These are phyloP conservation scores for Colletotrichum simmondsii DNA, from an alignment of 2,329 filamentous ascomycete genomes.

Conservation along the genomic window DNA sequence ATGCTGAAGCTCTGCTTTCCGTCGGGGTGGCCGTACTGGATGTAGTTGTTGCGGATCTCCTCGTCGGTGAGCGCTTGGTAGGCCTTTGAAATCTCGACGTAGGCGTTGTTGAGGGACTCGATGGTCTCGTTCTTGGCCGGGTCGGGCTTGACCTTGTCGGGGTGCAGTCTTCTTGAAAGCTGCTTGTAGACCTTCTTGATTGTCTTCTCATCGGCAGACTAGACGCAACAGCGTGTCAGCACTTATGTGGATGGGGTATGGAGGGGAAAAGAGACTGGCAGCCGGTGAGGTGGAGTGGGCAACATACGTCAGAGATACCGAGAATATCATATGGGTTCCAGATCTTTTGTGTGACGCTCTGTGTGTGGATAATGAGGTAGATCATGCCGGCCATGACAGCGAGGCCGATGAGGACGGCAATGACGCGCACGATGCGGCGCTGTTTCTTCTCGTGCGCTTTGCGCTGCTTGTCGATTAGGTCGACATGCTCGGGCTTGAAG, in stretches of 20 bases:
- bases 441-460: slow-evolving; percentile 90
- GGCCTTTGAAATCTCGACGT: slow-evolving; percentile 95
- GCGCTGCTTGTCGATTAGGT: slow-evolving; percentile 84
- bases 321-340: slow-evolving; percentile 99
- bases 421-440: slow-evolving; percentile 84
- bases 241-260: background rate
- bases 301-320: slow-evolving; percentile 79
- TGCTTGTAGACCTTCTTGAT: slow-evolving; percentile 93
- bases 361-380: slow-evolving; percentile 87
- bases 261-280: no score
- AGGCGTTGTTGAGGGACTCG: slow-evolving; percentile 85
- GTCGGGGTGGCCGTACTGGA: slow-evolving; percentile 95
- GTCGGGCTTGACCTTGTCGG: slow-evolving; percentile 91
- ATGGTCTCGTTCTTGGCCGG: slow-evolving; percentile 87
- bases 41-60: slow-evolving; percentile 95
- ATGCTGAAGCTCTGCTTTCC: slow-evolving; percentile 99
- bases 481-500: slow-evolving; percentile 84
- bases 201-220: slow-evolving; percentile 84
- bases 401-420: slow-evolving; percentile 83
- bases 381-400: slow-evolving; percentile 87
- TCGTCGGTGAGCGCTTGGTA: slow-evolving; percentile 99
- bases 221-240: slow-evolving; percentile 20
- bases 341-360: slow-evolving; percentile 77
- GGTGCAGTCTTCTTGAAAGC: slow-evolving; percentile 87
- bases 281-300: background rate